Base-by-base conservation (phyloP, 108 stramenopile genomes). In the Aurantiochytrium sp. region DNA sequence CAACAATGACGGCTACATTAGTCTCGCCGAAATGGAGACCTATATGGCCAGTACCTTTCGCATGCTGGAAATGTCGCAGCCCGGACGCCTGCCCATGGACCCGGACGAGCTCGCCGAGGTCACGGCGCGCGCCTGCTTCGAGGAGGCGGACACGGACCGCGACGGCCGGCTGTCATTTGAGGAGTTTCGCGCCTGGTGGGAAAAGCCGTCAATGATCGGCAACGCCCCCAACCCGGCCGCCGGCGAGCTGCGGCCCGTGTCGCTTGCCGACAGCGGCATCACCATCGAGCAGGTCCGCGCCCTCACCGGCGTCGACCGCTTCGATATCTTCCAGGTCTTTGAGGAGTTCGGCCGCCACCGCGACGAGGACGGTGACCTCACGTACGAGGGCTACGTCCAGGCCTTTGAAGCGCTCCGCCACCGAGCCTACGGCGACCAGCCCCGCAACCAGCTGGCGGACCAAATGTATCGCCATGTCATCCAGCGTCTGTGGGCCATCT, bases 81-180 rank as follows among this genome's bases (percentile, higher is more conserved):
- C 32, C 37, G 55, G 54, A 5, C 37, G 37, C 21, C 32, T 41
- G 34, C 32, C 86, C 4, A 54, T 54, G 32, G 54, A 53, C 32
- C 32, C 37, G 10, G 86, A 86, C 15, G 86, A 53, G 36, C 32
- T 86, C 3, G 54, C 86, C 32, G 85, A 86, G n/a, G 55, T 37
- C 41, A 88, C 85, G 12, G 52, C 55, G 50, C 17, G 36, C 15
- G 27, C 31, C 19, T 45, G 54, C 85, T 88, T 88, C 50, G 8
- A 37, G 34, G 37, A 31, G 24, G 85, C 54, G 19, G 88, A 88
- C 55, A 45, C 53, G 1, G 73, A 88, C 59, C 39, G 15, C 30
- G 88, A 88, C 55, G 88, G 88, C 4, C 85, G 50, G 12, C 85
- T 88, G 32, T 86, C 88, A 3, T 41, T 55, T 48, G 54, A 73